These are phyloP conservation scores for Nephelium lappaceum DNA, from an alignment of 345 rosid genomes.

Conservation along the genomic window DNA sequence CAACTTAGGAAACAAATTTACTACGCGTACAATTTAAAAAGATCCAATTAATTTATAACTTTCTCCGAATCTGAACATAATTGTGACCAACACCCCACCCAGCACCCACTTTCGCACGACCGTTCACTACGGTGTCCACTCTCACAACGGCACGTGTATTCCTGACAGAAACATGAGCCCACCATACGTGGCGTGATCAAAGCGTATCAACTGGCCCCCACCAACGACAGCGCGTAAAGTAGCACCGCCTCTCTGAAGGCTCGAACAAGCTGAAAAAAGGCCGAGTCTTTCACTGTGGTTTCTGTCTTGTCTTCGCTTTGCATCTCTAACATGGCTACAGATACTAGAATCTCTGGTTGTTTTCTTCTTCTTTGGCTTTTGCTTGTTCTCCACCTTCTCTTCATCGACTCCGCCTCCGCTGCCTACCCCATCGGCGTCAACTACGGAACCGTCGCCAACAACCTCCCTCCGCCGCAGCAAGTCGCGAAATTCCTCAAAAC, in stretches of 20 bases:
- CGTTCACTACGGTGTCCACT: not conserved
- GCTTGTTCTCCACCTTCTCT: conserved; percentile 10
- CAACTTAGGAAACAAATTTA: too few relatives aligned
- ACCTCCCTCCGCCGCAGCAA: conserved; percentile 71
- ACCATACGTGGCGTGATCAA: not conserved
- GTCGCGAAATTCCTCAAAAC: conserved; percentile 71
- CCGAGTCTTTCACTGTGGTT: not conserved
- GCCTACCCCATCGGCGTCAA: conserved; percentile 70
- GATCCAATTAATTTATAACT: not conserved
- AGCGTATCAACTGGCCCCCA: not conserved
- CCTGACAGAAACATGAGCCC: not conserved
- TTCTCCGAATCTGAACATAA: not conserved
- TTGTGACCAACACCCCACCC: not conserved
- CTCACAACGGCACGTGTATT: not conserved
- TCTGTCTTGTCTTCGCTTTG: not conserved
- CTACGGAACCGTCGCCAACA: conserved; percentile 80
- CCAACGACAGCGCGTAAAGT: conserved; percentile 6
- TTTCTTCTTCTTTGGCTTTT: conserved; percentile 29
- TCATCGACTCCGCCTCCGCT: conserved; percentile 26
- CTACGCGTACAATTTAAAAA: too few relatives aligned
- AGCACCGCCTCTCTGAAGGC: not conserved
- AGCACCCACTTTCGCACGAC: not conserved
- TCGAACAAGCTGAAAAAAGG: not conserved
- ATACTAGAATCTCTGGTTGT: not conserved
- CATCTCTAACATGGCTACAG: conserved; percentile 1